Base-by-base conservation (phyloP, 2,329 filamentous ascomycete species). In the Pseudogymnoascus sp. region DNA sequence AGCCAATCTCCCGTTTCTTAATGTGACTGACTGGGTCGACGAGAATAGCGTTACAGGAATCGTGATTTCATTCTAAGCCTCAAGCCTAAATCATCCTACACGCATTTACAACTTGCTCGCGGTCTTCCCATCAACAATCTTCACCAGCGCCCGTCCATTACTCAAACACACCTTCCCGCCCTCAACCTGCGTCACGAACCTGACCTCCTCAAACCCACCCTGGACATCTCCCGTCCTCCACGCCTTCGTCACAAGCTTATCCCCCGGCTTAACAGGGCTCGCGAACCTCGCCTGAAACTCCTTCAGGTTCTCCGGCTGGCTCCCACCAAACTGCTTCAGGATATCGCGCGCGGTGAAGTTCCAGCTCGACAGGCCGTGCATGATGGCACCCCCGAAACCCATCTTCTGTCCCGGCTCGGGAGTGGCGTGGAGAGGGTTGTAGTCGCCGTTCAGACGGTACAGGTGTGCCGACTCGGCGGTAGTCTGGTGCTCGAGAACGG, bases 211-310 rank as follows among this genome's bases (percentile, higher is more conserved):
- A 74, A 82, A 93, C 2, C 81, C 86, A 62, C 50, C 61, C 33
- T 37, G 36, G 81, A 70, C 84, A 74, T 84, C 76, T 1, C 90
- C 90, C 25, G 82, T 88, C 72, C 81, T 80, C 92, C 91, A 96
- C 58, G 88, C 88, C 71, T 89, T 85, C 4, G 86, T 89, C 38
- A 89, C 81, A 33, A 95, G 79, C 76, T 87, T 90, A 73, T 92
- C 89, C 28, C 88, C 90, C 0, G 90, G 89, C 70, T 82, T 84
- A 6, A 95, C 90, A 1, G 91, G 90, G 65, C 85, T 88, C n/a
- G 89, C 90, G 71, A 96, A 96, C 37, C 91, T 81, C n/a, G 90
- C 90, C 77, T 92, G 89, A 78, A 92, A 95, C 74, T 92, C 89
- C 75, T 85, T 89, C 67, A 96, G 78, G 70, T 92, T 92, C 65